Conservation (phyloP, 805 yeast genomes). For the Nakazawaea wickerhamii region DNA sequence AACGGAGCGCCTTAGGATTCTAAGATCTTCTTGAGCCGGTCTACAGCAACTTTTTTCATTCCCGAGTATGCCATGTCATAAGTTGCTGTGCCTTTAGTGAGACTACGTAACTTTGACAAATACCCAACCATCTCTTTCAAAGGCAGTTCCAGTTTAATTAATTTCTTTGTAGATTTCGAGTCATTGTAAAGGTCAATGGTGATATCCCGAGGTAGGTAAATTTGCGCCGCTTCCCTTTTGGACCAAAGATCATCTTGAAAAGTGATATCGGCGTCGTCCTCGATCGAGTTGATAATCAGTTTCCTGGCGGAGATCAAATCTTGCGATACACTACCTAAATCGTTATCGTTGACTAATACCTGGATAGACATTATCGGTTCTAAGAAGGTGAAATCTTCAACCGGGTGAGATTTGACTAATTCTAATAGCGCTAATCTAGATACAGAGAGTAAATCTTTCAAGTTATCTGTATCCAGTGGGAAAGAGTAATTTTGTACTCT, state of each 20-base stretch:
- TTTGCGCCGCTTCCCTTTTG: slow-evolving; percentile 48
- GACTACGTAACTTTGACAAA: slow-evolving; percentile 64
- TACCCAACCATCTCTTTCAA: slow-evolving; percentile 89
- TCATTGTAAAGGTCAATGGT: slow-evolving; percentile 37
- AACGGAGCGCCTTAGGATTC: slow-evolving; percentile 12
- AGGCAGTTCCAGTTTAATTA: slow-evolving; percentile 77
- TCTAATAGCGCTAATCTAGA: slow-evolving; percentile 40
- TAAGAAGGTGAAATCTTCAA: slow-evolving; percentile 45
- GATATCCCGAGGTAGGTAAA: slow-evolving; percentile 76
- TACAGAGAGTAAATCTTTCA: slow-evolving; percentile 37
- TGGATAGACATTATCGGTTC: slow-evolving; percentile 86
- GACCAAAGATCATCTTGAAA: slow-evolving; percentile 40
- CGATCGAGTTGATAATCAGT: slow-evolving; percentile 68
- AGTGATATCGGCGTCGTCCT: slow-evolving; percentile 41
- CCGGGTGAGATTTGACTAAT: slow-evolving; percentile 27
- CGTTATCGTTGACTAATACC: slow-evolving; percentile 62
- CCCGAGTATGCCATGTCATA: slow-evolving; percentile 75
- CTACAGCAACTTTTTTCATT: slow-evolving; percentile 61
- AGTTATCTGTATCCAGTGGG: slow-evolving; percentile 41
- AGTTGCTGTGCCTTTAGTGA: slow-evolving; percentile 86
- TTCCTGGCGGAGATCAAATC: slow-evolving; percentile 77
- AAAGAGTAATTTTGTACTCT: slow-evolving; percentile 46
- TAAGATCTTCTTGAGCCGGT: slow-evolving; percentile 36
- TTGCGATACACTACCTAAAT: slow-evolving; percentile 77
- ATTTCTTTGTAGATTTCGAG: slow-evolving; percentile 34